Evolutionary conservation across 2,329 filamentous ascomycete genomes (phyloP).

Genomic region (Daldinia sp.): DNA sequence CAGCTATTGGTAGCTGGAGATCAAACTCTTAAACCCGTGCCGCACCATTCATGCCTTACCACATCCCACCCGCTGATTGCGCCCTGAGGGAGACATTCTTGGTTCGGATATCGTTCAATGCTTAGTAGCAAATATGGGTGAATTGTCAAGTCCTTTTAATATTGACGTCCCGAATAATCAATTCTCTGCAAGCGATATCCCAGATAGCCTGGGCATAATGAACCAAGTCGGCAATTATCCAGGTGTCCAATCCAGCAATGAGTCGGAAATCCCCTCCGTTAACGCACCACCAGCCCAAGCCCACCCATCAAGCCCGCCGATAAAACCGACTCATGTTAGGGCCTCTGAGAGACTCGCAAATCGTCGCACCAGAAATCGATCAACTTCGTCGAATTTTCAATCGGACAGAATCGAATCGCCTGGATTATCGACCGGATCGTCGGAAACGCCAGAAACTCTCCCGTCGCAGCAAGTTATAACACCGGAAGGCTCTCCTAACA

Average conservation of each 20-base stretch:
- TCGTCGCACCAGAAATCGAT: constrained; percentile 21
- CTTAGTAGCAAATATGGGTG: constrained; percentile 43
- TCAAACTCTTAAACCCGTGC: constrained; percentile 5
- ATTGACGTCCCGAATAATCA: constrained; percentile 43
- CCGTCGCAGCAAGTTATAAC: constrained; percentile 45
- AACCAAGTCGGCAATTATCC: constrained; percentile 34
- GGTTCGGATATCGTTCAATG: constrained; percentile 1
- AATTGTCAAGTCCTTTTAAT: constrained; percentile 40
- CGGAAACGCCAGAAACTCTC: constrained; percentile 45
- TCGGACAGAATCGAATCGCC: constrained; percentile 43
- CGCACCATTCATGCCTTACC: constrained; percentile 21
- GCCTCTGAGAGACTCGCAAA: constrained; percentile 27
- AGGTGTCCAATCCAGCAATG: constrained; percentile 25
- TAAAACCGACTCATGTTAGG: constrained; percentile 14
- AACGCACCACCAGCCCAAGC: constrained; percentile 27
- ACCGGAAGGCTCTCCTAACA: constrained; percentile 32
- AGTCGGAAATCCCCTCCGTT: constrained; percentile 30
- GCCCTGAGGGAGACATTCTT: constrained; percentile 9
- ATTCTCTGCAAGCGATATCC: constrained; percentile 41
- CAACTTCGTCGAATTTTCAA: constrained; percentile 31
- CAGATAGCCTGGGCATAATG: constrained; percentile 33
- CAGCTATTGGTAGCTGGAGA: neutral
- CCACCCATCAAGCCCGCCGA: constrained; percentile 4
- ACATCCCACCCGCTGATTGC: constrained; percentile 8
- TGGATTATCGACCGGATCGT: constrained; percentile 46